Percentiles rank a stretch among this genome's conserved stretches.
phyloP scores from a whole-genome alignment of 176 grass and related monocot species.

The Carex parvula region DNA sequence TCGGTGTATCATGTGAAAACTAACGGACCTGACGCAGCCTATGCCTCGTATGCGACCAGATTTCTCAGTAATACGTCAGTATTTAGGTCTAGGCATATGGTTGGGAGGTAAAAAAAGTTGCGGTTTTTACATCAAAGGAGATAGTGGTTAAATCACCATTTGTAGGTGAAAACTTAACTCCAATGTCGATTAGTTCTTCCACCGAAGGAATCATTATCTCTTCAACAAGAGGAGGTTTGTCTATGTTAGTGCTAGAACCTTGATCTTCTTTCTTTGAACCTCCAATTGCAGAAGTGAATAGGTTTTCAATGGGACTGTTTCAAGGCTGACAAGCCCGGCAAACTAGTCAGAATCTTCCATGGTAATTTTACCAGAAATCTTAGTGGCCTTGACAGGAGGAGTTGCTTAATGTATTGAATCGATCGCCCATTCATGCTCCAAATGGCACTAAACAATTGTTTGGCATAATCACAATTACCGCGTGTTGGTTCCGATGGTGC shows the following conservation, averaged over 20 bases:
- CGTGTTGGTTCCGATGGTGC: background rate
- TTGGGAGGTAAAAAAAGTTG: constrained; percentile 58
- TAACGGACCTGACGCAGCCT: constrained; percentile 49
- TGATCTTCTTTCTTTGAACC: constrained; percentile 22
- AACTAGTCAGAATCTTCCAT: constrained; percentile 69
- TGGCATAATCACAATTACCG: constrained; percentile 33
- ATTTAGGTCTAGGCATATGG: constrained; percentile 55
- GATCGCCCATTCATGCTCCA: constrained; percentile 38
- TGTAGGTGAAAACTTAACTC: constrained; percentile 54
- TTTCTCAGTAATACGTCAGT: constrained; percentile 67
- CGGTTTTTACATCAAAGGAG: constrained; percentile 51
- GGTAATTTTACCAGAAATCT: constrained; percentile 53
- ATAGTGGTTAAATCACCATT: constrained; percentile 49
- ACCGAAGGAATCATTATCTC: constrained; percentile 95
- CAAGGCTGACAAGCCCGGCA: constrained; percentile 57
- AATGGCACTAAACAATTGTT: constrained; percentile 42
- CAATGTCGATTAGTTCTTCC: constrained; percentile 39
- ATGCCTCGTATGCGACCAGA: constrained; percentile 73
- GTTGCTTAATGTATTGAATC: constrained; percentile 42
- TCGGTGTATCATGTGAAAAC: constrained; percentile 72
- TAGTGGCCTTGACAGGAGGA: constrained; percentile 36
- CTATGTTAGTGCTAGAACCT: constrained; percentile 9
- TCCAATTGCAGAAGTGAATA: constrained; percentile 35
- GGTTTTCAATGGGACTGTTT: constrained; percentile 45
- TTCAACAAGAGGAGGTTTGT: constrained; percentile 61